These are phyloP conservation scores for Lignosus rhinocerotis DNA, from an alignment of 1,284 basidiomycete species.

Conservation along the genomic window DNA sequence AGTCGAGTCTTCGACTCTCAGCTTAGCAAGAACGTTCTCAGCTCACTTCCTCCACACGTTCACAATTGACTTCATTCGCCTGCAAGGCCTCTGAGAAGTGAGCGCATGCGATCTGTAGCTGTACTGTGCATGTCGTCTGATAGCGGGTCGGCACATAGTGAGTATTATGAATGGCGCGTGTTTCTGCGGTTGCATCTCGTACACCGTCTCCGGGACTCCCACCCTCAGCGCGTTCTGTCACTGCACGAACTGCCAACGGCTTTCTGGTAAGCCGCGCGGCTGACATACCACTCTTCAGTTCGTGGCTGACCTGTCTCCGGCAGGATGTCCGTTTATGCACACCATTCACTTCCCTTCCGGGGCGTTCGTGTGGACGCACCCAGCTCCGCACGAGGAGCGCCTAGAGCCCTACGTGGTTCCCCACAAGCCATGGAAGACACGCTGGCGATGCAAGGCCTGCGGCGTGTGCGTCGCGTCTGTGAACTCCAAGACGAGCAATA, in stretches of 20 bases:
- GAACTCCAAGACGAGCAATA: slow-evolving; percentile 45
- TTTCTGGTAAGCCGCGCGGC: slow-evolving; percentile 43
- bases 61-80: too few species aligned
- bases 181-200: slow-evolving; percentile 53
- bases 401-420: slow-evolving; percentile 49
- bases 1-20: not conserved
- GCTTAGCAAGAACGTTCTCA: not conserved
- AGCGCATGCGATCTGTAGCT: too few species aligned
- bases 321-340: slow-evolving; percentile 61
- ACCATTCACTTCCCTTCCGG: slow-evolving; percentile 54
- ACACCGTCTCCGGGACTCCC: slow-evolving; percentile 46
- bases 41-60: not conserved
- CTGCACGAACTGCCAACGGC: slow-evolving; percentile 61
- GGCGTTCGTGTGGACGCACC: slow-evolving; percentile 55
- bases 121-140: too few species aligned
- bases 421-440: slow-evolving; percentile 54
- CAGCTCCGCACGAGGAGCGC: slow-evolving; percentile 33
- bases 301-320: not conserved
- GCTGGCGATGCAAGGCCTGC: slow-evolving; percentile 60
- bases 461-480: slow-evolving; percentile 51
- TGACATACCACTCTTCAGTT: not conserved
- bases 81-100: too few species aligned
- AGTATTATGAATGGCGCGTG: slow-evolving; percentile 36
- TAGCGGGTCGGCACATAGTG: too few species aligned
- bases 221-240: slow-evolving; percentile 62